Evolutionary conservation across 2,329 filamentous ascomycete species (phyloP), one percentile per base, ranked within the genome.

Genomic region (Leptographium flavum): DNA sequence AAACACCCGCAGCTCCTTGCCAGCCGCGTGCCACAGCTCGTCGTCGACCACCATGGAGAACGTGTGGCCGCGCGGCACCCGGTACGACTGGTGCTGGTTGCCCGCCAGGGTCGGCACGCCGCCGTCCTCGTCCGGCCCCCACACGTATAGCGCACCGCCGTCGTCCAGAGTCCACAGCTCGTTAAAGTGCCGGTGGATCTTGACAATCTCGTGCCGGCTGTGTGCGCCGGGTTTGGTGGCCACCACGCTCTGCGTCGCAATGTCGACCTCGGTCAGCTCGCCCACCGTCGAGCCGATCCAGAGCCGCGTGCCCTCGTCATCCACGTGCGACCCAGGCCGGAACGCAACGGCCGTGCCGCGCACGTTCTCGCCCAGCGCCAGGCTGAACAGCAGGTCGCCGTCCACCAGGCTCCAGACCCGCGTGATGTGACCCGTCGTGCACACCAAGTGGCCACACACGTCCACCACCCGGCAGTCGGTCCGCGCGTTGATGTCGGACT

Each of bases 151-250:
- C 39, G 83, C 84, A 11, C 92, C 92, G 39, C 83, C 79, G 51
- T 95, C 88, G 58, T 96, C 92, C 40, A 98, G 62, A 0, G 88
- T 88, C 92, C 92, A 98, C 59, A 98, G 76, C 56, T 95, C 85
- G 53, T 87, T 86, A 50, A 78, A 81, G 60, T 93, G 83, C 33
- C 92, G 79, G 57, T 86, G 83, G 36, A 98, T 94, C 54, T 80
- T 86, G 51, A 85, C 75, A 42, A 98, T 74, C 53, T 94, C 85
- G 49, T 79, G 73, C 36, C 85, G 78, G 8, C 79, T 77, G 55
- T 96, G 92, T 2, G 84, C 83, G 42, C 71, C 78, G 2, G 74
- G 65, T 54, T 83, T 85, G 17, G 73, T 82, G 25, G 73, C 69
- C 14, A 85, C 69, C 39, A 94, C 70, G 31, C 73, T 76, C 56